Evolutionary conservation across 352 stramenopile species (phyloP), one percentile per base, ranked within the genome.

Genomic region (Peronospora tabacina): DNA sequence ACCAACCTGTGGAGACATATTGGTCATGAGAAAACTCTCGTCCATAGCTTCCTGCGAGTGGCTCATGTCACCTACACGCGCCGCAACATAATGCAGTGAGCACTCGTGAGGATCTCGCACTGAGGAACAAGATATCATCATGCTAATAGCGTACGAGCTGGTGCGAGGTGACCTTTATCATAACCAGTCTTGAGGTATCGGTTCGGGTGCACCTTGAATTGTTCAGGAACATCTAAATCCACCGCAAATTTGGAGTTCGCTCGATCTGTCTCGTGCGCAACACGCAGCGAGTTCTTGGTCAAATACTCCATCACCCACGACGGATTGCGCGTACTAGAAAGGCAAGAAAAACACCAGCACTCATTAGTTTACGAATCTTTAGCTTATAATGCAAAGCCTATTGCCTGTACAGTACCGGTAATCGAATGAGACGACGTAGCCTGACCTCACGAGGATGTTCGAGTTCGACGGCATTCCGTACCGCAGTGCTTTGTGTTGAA

Each of bases 21-120:
- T 98, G 42, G 75, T 94, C 68, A 98, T 93, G n/a, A 90, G 68
- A 55, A 97, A 98, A 44, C 91, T 98, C 64, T 97, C 90, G 50
- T 95, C 64, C 72, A 96, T 89, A 20, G 77, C 72, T 29, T 76
- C 44, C 45, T 97, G 83, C 11, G 79, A 85, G 5, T 66, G 61
- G 6, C 61, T 62, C 75, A 97, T 97, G 58, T 98, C 82, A 6
- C 85, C 90, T 89, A 51, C 19, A 39, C 19, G 28, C 7, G 43
- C 44, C n/a, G 26, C 7, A 37, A 22, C 24, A 26, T 26, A 26
- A 26, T 26, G 40, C 40, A 45, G 16, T 35, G 29, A 15, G 9
- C 40, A 44, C 15, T 17, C 7, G 32, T 44, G 6, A 38, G 26
- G 9, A 29, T 29, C 26, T 39, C 32, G 28, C 30, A 15, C 7